A percentile compares a stretch with the other conserved stretches of the same genome.
phyloP scores from a whole-genome alignment of 2,329 filamentous ascomycete genomes.

The Metarhizium brunneum region DNA sequence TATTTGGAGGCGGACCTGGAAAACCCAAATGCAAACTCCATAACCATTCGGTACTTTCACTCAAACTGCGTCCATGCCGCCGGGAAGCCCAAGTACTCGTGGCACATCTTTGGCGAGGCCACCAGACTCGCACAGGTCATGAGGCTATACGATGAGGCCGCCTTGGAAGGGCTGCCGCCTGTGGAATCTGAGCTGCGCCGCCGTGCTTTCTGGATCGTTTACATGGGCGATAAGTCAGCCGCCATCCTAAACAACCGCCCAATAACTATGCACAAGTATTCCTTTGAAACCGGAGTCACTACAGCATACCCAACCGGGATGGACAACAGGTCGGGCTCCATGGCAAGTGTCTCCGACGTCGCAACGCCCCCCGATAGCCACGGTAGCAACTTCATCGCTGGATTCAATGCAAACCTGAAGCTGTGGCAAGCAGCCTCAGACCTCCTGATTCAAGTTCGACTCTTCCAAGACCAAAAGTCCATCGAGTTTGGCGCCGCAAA shows the following conservation, averaged over 20 bases:
- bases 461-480: constrained; percentile 19
- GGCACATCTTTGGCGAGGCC: constrained; percentile 36
- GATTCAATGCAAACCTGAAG: constrained; percentile 32
- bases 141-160: constrained; percentile 31
- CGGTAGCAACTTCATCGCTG: constrained; percentile 22
- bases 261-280: constrained; percentile 34
- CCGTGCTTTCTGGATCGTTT: constrained; percentile 29
- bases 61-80: constrained; percentile 34
- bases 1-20: constrained; percentile 33
- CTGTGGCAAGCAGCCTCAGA: constrained; percentile 32
- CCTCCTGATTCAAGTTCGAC: constrained; percentile 25
- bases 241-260: constrained; percentile 30
- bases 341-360: constrained; percentile 7
- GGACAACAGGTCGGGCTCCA: constrained; percentile 13
- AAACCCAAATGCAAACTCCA: constrained; percentile 30
- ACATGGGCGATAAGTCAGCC: constrained; percentile 30
- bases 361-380: constrained; percentile 8
- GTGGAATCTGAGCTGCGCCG: constrained; percentile 29
- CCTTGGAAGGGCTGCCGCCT: constrained; percentile 22
- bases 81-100: constrained; percentile 32
- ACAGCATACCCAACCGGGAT: constrained; percentile 23
- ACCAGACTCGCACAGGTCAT: constrained; percentile 32
- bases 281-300: constrained; percentile 30
- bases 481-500: constrained; percentile 1
- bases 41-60: constrained; percentile 34